Conservation (phyloP, 345 rosid species). For the Mallotus nudiflorus region DNA sequence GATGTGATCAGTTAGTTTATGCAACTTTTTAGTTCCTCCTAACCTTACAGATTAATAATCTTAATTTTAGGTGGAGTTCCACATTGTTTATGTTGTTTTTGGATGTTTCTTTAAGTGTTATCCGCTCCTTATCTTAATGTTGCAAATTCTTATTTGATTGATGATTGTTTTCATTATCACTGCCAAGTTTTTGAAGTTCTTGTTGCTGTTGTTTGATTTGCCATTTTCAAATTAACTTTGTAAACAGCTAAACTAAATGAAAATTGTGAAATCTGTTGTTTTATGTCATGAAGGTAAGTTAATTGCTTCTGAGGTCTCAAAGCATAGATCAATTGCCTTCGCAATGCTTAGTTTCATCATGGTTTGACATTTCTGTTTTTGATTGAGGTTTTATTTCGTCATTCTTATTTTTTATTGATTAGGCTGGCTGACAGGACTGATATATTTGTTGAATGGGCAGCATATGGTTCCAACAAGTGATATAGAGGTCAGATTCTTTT, state of each 20-base stretch:
- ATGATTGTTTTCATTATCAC: not conserved
- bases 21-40: not conserved
- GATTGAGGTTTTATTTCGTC: slow-evolving; percentile 43
- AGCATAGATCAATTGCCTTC: not conserved
- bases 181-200: not conserved
- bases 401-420: slow-evolving; percentile 51
- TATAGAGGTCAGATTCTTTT: slow-evolving; percentile 69
- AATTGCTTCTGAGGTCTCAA: not conserved
- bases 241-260: not conserved
- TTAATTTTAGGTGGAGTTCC: not conserved
- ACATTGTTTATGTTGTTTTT: not conserved
- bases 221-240: too few species aligned
- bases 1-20: not conserved
- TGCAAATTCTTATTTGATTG: not conserved
- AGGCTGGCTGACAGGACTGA: slow-evolving; percentile 75
- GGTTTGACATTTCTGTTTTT: slow-evolving; percentile 5
- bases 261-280: not conserved
- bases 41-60: not conserved
- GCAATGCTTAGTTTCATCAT: not conserved
- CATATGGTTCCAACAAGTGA: slow-evolving; percentile 54
- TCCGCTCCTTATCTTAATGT: not conserved
- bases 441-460: slow-evolving; percentile 80
- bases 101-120: not conserved
- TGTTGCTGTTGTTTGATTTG: not conserved
- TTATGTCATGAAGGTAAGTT: not conserved